Conservation (phyloP, 129 eudicot species). For the Chrysanthemum makinoi region DNA sequence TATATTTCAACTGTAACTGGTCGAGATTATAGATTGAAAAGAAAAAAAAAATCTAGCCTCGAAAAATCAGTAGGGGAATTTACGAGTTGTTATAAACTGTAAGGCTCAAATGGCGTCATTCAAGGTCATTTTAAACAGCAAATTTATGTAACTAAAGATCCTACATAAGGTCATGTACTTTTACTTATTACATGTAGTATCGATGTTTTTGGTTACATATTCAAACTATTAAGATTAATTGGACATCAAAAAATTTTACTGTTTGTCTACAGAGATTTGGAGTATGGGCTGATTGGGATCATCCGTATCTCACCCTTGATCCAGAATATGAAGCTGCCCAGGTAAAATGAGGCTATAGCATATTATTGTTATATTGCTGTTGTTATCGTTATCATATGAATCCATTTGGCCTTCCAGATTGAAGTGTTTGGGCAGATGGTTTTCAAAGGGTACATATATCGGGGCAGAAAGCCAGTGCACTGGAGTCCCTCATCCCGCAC, state of each 20-base stretch:
- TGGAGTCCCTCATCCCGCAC: not conserved
- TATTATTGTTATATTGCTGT: not conserved
- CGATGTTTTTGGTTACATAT: too few species aligned
- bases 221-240: constrained; percentile 37
- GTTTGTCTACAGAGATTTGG: constrained; percentile 65
- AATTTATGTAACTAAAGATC: too few species aligned
- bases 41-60: too few species aligned
- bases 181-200: too few species aligned
- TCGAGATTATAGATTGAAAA: too few species aligned
- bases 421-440: constrained; percentile 97
- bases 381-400: not conserved
- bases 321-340: constrained; percentile 99
- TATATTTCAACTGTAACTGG: too few species aligned
- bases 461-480: constrained; percentile 97
- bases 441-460: constrained; percentile 74
- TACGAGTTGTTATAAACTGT: too few species aligned
- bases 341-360: constrained; percentile 34
- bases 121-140: too few species aligned
- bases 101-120: too few species aligned
- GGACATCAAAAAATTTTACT: constrained; percentile 14
- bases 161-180: too few species aligned
- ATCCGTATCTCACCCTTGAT: constrained; percentile 93
- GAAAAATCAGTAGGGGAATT: too few species aligned
- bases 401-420: constrained; percentile 44
- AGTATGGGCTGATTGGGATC: constrained; percentile 97